A percentile compares a stretch with the other conserved stretches of the same genome.
phyloP scores from a whole-genome alignment of 2,329 filamentous ascomycete genomes.

The Coccinonectria pachysandricola region DNA sequence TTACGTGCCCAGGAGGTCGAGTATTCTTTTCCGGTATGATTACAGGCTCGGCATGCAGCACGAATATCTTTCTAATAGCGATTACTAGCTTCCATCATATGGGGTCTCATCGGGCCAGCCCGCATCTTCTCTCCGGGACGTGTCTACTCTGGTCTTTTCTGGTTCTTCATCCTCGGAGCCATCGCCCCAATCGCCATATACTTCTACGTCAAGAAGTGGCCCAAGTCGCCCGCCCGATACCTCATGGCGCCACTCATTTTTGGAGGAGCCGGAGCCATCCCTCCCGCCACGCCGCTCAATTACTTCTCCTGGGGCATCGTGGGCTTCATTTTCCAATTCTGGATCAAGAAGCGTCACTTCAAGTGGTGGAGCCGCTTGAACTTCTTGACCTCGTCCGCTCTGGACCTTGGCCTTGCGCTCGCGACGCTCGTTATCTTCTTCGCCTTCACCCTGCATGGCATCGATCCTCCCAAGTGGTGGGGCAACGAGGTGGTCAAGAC shows the following conservation, averaged over 20 bases:
- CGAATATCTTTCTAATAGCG: too few relatives aligned
- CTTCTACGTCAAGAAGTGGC: constrained; percentile 37
- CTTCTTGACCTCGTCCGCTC: constrained; percentile 58
- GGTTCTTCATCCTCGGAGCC: constrained; percentile 50
- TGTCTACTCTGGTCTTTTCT: constrained; percentile 49
- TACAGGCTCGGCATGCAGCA: not conserved
- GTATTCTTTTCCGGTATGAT: constrained; percentile 51
- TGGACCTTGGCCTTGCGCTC: constrained; percentile 60
- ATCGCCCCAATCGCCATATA: constrained; percentile 42
- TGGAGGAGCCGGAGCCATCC: constrained; percentile 47
- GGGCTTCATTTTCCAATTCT: constrained; percentile 60
- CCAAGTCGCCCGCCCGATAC: constrained; percentile 38
- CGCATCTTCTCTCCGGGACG: constrained; percentile 54
- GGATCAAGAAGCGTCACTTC: constrained; percentile 51
- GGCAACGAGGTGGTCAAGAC: constrained; percentile 48
- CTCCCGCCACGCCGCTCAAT: constrained; percentile 61
- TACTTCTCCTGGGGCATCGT: constrained; percentile 66
- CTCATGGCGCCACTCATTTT: constrained; percentile 55
- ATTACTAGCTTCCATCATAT: constrained; percentile 50
- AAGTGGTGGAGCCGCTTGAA: constrained; percentile 67
- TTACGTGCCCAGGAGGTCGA: constrained; percentile 52
- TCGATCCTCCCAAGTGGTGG: constrained; percentile 59
- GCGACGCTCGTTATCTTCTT: constrained; percentile 62
- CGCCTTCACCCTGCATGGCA: constrained; percentile 52
- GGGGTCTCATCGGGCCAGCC: constrained; percentile 54